A percentile compares a stretch with the other conserved stretches of the same genome.
phyloP scores from a whole-genome alignment of 352 stramenopile species.

The Ophiocytium majus region DNA sequence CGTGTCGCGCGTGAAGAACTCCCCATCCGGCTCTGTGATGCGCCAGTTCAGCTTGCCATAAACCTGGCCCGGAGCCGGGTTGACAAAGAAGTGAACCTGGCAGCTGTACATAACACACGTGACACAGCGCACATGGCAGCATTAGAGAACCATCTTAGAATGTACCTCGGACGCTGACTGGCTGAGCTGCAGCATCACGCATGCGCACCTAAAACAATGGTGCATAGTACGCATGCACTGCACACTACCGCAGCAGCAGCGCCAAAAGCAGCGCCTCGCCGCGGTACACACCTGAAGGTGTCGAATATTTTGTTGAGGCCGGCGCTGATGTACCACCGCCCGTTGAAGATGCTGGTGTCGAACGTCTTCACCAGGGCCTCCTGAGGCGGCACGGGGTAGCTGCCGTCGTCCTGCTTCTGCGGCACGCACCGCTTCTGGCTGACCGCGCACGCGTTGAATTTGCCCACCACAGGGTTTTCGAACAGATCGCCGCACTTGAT shows the following conservation, averaged over 20 bases:
- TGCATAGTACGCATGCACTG: no score
- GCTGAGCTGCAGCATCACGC: no score
- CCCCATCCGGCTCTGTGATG: conserved; percentile 74
- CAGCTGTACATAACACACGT: no score
- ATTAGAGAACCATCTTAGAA: no score
- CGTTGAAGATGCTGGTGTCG: conserved; percentile 59
- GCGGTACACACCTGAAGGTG: no score
- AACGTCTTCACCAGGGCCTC: conserved; percentile 66
- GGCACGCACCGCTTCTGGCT: conserved; percentile 72
- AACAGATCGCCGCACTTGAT: conserved; percentile 77
- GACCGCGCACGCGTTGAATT: conserved; percentile 79
- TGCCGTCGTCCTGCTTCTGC: conserved; percentile 66
- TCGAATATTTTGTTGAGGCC: conserved; percentile 68
- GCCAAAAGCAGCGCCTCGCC: no score
- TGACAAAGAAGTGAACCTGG: conserved; percentile 75
- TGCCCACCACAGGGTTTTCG: conserved; percentile 73
- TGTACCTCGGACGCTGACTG: no score
- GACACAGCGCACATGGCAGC: no score
- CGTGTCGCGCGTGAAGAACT: conserved; percentile 75
- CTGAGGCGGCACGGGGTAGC: conserved; percentile 65
- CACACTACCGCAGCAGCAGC: no score
- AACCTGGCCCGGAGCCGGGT: conserved; percentile 66
- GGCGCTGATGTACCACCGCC: conserved; percentile 73
- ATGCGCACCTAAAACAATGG: no score
- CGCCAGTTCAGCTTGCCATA: conserved; percentile 76